Evolutionary conservation across 345 rosid species (phyloP), one percentile per base, ranked within the genome.

Genomic region (Euclidium syriacum): DNA sequence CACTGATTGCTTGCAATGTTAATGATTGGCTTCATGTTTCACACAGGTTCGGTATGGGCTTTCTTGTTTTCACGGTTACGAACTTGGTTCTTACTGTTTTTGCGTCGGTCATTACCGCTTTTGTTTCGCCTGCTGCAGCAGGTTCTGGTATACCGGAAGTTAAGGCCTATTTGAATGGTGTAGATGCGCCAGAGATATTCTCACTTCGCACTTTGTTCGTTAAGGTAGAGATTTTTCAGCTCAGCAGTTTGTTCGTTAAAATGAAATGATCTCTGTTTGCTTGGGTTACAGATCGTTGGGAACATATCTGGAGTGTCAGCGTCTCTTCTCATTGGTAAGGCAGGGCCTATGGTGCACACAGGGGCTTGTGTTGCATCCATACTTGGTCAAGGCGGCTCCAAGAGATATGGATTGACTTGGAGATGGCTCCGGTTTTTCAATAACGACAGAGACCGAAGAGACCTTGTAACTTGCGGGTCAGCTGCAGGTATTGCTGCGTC

Each of bases 71-170:
- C 66, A 62, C 79, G 17, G 60, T 70, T 64, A 81, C 91, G 20
- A 92, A 92, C 73, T 65, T 92, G 49, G 71, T 77, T 36, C 88
- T 89, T 40, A 83, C 96, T 25, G 73, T 89, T 3, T 81, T 92
- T 40, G 84, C 95, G 0, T 76, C 90, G 44, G 60, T 76, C 16
- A 67, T 89, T 36, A 89, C 98, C 23, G 82, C 94, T 12, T 78
- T 64, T 56, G 33, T 89, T 32, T 74, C 96, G 7, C 95, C 96
- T n/a, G 85, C 87, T 17, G 90, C 98, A 2, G 80, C 98, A 25
- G 98, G 96, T 67, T 92, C 96, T 1, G 98, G 98, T 71, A 84
- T 92, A 40, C 98, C 96, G 2, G 98, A 92, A 75, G 94, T 92
- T 2, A 89, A 92, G 76, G 98, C 96, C 53, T 92, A 89, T 78